A percentile compares a stretch with the other conserved stretches of the same genome.
These are phyloP conservation scores for Sambucus nigra DNA, from an alignment of 129 eudicot species.

Conservation along the genomic window DNA sequence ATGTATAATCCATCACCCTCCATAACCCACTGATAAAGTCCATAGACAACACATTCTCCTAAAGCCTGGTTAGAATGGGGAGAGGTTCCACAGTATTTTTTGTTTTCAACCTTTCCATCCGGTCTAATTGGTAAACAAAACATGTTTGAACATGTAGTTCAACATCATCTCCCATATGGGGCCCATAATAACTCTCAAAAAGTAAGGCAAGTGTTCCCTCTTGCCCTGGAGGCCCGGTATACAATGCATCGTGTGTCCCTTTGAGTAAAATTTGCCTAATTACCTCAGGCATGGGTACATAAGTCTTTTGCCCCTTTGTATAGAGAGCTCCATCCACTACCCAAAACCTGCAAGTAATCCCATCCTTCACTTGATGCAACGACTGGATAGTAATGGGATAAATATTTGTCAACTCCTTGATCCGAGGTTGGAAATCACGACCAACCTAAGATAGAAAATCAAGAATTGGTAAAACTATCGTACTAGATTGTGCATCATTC, in stretches of 20 bases:
- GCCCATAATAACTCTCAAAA: background rate
- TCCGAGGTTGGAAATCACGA: too few relatives aligned
- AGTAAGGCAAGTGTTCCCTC: background rate
- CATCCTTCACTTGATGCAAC: too few relatives aligned
- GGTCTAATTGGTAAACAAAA: slow-evolving; percentile 3
- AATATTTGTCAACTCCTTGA: too few relatives aligned
- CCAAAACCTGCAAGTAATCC: background rate
- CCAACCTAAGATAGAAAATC: too few relatives aligned
- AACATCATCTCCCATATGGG: background rate
- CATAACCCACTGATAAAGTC: background rate
- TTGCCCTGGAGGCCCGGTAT: slow-evolving; percentile 4
- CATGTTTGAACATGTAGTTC: slow-evolving; percentile 9
- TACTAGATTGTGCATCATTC: background rate
- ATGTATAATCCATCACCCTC: background rate
- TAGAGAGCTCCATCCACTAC: background rate
- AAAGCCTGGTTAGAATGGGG: background rate
- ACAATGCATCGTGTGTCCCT: background rate
- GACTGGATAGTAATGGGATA: too few relatives aligned
- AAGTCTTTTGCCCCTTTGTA: background rate
- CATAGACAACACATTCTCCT: background rate
- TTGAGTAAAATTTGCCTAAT: background rate
- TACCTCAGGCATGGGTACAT: background rate
- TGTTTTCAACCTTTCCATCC: background rate
- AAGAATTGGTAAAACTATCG: background rate
- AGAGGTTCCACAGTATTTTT: background rate